A percentile compares a stretch with the other conserved stretches of the same genome.
Evolutionary conservation across 257 asterid species (phyloP).

Genomic region (Nicotiana noctiflora): DNA sequence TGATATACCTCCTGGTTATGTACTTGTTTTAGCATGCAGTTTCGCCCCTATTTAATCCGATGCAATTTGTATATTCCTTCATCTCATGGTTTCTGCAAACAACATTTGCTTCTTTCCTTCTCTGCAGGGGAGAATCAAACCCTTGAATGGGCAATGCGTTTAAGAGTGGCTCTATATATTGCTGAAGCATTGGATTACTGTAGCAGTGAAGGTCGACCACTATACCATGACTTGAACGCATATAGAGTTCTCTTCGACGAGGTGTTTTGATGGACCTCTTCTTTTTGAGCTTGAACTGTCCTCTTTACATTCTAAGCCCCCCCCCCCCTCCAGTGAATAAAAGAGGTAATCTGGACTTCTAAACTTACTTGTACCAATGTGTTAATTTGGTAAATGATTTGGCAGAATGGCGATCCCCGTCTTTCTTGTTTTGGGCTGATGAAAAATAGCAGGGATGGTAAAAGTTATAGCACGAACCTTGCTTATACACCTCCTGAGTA

Average conservation of each 20-base stretch:
- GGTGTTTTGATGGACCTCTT: conserved; percentile 36
- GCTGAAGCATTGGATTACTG: conserved; percentile 97
- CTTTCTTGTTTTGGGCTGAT: conserved; percentile 96
- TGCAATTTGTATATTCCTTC: neutral
- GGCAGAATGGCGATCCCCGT: conserved; percentile 91
- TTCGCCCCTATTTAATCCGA: neutral
- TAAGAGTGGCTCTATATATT: conserved; percentile 87
- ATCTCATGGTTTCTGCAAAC: neutral
- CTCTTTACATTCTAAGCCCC: conserved; percentile 5
- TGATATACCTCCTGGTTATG: neutral
- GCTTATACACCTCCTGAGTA: conserved; percentile 99
- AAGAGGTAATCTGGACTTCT: neutral
- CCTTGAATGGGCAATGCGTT: conserved; percentile 98
- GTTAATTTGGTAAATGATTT: conserved; percentile 20
- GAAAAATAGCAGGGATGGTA: conserved; percentile 99
- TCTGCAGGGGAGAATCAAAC: conserved; percentile 93
- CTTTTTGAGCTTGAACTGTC: conserved; percentile 7
- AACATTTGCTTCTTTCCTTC: neutral
- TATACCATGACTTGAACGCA: conserved; percentile 96
- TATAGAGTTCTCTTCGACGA: conserved; percentile 96
- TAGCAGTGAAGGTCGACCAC: conserved; percentile 85
- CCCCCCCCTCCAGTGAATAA: neutral
- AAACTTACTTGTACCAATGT: neutral
- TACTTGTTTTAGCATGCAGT: neutral
- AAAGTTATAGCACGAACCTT: conserved; percentile 96